phyloP scores from a whole-genome alignment of 768 basidiomycete species.

The Hypsizygus marmoreus region DNA sequence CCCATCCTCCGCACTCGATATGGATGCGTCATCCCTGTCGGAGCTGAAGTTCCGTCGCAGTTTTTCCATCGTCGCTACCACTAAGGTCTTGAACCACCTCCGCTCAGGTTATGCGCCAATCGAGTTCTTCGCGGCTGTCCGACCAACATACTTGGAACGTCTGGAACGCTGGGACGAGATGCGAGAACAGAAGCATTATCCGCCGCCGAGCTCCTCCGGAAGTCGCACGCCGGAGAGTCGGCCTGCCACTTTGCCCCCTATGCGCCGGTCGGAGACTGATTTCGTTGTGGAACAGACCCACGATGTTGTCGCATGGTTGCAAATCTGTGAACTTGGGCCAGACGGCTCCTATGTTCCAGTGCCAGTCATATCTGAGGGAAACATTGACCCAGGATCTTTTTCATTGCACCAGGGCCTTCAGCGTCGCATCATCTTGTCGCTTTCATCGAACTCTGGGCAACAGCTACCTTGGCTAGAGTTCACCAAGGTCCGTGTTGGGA shows the following conservation, averaged over 20 bases:
- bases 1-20: conserved; percentile 72
- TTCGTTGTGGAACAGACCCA: conserved; percentile 87
- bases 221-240: conserved; percentile 40
- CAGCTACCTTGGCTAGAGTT: conserved; percentile 88
- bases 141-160: conserved; percentile 82
- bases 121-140: conserved; percentile 86
- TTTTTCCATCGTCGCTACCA: conserved; percentile 76
- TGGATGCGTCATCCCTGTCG: conserved; percentile 69
- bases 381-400: conserved; percentile 83
- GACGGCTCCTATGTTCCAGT: conserved; percentile 85
- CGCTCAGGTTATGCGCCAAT: conserved; percentile 80
- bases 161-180: conserved; percentile 94
- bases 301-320: conserved; percentile 87
- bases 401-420: conserved; percentile 93
- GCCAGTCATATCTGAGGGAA: conserved; percentile 74
- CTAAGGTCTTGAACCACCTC: conserved; percentile 73
- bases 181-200: conserved; percentile 69
- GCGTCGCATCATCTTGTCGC: conserved; percentile 70
- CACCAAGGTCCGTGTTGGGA: conserved; percentile 74
- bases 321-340: conserved; percentile 83
- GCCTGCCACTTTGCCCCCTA: conserved; percentile 55
- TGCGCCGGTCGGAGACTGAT: conserved; percentile 93
- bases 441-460: conserved; percentile 86
- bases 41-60: conserved; percentile 83
- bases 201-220: conserved; percentile 35